phyloP scores from a whole-genome alignment of 352 stramenopile genomes.

The Phytophthora hybrid region DNA sequence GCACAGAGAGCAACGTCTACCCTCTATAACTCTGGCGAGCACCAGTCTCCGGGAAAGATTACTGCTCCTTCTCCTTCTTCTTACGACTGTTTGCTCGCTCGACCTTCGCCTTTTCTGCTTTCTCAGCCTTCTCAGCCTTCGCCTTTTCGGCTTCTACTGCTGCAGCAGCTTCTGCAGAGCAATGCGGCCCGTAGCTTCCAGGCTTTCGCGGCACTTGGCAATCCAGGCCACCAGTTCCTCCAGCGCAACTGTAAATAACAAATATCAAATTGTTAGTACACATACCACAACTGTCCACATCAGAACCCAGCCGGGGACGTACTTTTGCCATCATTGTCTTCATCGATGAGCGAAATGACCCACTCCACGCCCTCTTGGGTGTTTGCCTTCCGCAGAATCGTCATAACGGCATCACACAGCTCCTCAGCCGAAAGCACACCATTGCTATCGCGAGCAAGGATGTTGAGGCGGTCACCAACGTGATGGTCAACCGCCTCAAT shows the following conservation, averaged over 20 bases:
- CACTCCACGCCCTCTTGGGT: constrained; percentile 96
- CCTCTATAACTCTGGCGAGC: constrained; percentile 22
- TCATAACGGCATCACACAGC: constrained; percentile 95
- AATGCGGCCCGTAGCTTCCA: constrained; percentile 89
- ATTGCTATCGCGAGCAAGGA: constrained; percentile 98
- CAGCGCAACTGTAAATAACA: constrained; percentile 83
- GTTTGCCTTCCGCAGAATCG: constrained; percentile 94
- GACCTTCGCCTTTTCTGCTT: constrained; percentile 59
- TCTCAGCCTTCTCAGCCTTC: constrained; percentile 39
- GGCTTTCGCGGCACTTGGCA: constrained; percentile 85
- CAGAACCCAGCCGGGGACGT: constrained; percentile 36
- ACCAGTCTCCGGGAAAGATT: constrained; percentile 14
- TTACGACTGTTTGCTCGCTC: constrained; percentile 79
- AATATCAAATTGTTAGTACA: constrained; percentile 30
- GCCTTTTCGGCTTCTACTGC: constrained; percentile 41
- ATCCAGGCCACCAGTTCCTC: constrained; percentile 94
- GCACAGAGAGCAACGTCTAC: neutral
- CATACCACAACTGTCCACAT: constrained; percentile 1
- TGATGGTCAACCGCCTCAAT: constrained; percentile 95
- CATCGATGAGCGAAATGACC: constrained; percentile 94
- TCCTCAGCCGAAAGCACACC: constrained; percentile 96
- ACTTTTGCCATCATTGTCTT: constrained; percentile 92
- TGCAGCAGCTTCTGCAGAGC: constrained; percentile 45
- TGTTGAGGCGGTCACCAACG: constrained; percentile 98
- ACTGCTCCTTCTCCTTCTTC: constrained; percentile 58